Base-by-base conservation (phyloP, 2,329 filamentous ascomycete genomes). In the Samsoniella hepiali region DNA sequence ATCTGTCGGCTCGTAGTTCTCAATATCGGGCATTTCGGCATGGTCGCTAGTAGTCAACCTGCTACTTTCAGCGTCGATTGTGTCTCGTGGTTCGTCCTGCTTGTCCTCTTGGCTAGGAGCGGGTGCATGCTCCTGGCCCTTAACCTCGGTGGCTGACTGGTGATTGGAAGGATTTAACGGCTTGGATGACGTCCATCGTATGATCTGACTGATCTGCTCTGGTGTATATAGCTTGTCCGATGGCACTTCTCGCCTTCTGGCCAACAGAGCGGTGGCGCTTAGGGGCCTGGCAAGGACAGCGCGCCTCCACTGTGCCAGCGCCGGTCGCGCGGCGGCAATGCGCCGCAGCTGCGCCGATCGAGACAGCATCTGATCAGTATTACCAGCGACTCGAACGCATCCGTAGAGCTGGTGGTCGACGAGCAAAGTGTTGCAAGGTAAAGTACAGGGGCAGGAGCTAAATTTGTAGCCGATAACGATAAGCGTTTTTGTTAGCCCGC, bases 181-280 rank as follows among this genome's bases (percentile, higher is more conserved):
- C 29, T 11, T 38, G 7, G 47, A 32, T 3, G 17, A 62, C 29
- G 11, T 54, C 55, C 10, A 65, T 65, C 13, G 67, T 32, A 71
- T 70, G 3, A 74, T 65, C 6, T 68, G 65, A n/a, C 72, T 70
- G 45, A 71, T 67, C 55, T 66, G 68, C n/a, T 67, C 66, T 17
- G 70, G 68, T 59, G 67, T 65, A 36, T 51, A 51, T 4, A 58
- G 60, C 6, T 44, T 54, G n/a, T 61, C 22, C 11, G 55, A 31
- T n/a, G 56, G n/a, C 7, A 22, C 22, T 11, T 63, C 29, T 8
- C 31, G 11, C n/a, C 50, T 40, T 17, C 56, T 45, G 32, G 38
- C 34, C 32, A 32, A 17, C 47, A 49, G 42, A 47, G 62, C 44
- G 7, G 53, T 50, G 8, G 44, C 45, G 44, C 44, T 15, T 11